These are phyloP conservation scores for Zymoseptoria crescenta DNA, from an alignment of 2,329 filamentous ascomycete genomes.

Conservation along the genomic window DNA sequence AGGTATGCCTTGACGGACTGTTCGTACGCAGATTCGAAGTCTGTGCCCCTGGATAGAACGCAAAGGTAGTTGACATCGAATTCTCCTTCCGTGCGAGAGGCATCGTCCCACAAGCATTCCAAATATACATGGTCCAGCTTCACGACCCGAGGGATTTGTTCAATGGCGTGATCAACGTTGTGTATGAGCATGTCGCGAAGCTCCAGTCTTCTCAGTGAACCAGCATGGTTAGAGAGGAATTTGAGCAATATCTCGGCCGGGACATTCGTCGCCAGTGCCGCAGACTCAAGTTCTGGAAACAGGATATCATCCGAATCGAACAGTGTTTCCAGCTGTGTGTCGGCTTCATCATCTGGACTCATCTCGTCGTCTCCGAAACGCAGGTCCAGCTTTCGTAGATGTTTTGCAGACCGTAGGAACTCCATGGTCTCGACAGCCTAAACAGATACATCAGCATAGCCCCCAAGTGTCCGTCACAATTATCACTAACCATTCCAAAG, in stretches of 20 bases:
- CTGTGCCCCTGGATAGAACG: conserved; percentile 12
- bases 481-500: background rate
- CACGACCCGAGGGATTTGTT: conserved; percentile 14
- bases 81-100: background rate
- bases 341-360: conserved; percentile 7
- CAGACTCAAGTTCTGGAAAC: conserved; percentile 11
- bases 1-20: conserved; percentile 12
- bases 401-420: conserved; percentile 6
- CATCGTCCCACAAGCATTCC: conserved; percentile 18
- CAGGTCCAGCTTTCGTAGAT: conserved; percentile 9
- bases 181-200: conserved; percentile 14
- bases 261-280: conserved; percentile 10
- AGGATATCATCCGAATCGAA: conserved; percentile 10
- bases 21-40: conserved; percentile 8
- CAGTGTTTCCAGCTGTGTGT: conserved; percentile 6
- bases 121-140: conserved; percentile 16
- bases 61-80: conserved; percentile 7
- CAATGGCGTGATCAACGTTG: conserved; percentile 11
- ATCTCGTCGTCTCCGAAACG: conserved; percentile 14
- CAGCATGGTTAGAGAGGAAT: conserved; percentile 13
- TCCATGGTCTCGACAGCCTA: conserved; percentile 7
- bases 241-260: conserved; percentile 14
- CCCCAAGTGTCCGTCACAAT: background rate
- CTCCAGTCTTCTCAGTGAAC: conserved; percentile 5
- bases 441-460: background rate